phyloP scores from a whole-genome alignment of 768 basidiomycete species.

The Hericium erinaceus region DNA sequence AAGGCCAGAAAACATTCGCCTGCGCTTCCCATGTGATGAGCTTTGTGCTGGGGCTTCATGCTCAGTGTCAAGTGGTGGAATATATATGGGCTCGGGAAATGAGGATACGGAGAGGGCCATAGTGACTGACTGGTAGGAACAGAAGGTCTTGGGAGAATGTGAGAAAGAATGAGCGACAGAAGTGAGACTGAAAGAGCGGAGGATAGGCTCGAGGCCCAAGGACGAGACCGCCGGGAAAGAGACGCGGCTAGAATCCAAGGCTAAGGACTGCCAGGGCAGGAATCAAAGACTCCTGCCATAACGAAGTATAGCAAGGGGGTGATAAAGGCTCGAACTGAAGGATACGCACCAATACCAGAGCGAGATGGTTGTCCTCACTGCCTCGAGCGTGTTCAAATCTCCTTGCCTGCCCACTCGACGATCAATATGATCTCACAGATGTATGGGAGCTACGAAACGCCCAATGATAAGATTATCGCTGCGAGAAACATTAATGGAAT shows the following conservation, averaged over 20 bases:
- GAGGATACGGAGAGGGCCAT: slow-evolving; percentile 15
- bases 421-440: background rate
- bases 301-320: background rate
- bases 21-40: background rate
- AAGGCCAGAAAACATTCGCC: slow-evolving; percentile 1
- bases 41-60: background rate
- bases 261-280: background rate
- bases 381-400: background rate
- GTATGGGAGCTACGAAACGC: background rate
- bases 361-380: background rate
- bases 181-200: background rate
- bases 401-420: background rate
- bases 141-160: background rate
- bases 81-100: slow-evolving; percentile 8
- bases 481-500: no score
- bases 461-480: no score
- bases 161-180: background rate
- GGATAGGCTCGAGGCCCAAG: background rate
- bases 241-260: background rate
- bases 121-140: background rate
- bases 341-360: background rate
- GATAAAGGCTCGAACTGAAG: background rate
- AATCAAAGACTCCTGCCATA: background rate
- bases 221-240: background rate
- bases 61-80: background rate